Evolutionary conservation across 495 filamentous ascomycete species (phyloP).

Genomic region (Cercophora scortea): DNA sequence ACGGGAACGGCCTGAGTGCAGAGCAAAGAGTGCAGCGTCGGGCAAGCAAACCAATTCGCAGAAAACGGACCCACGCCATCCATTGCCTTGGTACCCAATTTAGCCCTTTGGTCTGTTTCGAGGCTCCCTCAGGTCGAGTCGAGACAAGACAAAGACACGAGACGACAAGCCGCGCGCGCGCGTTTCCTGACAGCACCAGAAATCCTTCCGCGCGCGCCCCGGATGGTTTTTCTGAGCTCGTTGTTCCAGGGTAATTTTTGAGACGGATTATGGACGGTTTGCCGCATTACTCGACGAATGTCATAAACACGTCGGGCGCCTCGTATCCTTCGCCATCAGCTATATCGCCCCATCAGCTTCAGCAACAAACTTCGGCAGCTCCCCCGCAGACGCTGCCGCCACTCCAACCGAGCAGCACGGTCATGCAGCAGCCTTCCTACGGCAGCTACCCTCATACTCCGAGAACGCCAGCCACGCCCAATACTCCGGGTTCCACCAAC

Average conservation of each 20-base stretch:
- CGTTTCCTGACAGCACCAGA: constrained; percentile 5
- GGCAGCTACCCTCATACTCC: constrained; percentile 57
- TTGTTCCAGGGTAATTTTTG: constrained; percentile 17
- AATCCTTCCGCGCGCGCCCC: constrained; percentile 21
- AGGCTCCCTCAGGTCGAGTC: neutral
- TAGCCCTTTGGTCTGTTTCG: constrained; percentile 6
- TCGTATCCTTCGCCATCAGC: constrained; percentile 26
- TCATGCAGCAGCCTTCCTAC: constrained; percentile 50
- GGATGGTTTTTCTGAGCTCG: constrained; percentile 25
- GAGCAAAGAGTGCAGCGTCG: neutral
- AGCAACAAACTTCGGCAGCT: constrained; percentile 38
- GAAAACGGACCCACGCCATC: constrained; percentile 3
- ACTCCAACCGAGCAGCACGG: constrained; percentile 55
- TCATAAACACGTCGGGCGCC: constrained; percentile 29
- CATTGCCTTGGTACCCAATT: constrained; percentile 12
- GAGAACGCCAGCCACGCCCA: constrained; percentile 53
- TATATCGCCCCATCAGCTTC: constrained; percentile 39
- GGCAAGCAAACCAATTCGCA: constrained; percentile 6
- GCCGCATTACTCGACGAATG: constrained; percentile 27
- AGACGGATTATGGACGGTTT: constrained; percentile 33
- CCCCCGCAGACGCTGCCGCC: constrained; percentile 66
- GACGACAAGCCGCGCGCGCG: neutral
- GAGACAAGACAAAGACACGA: too few relatives aligned
- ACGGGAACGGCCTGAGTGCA: too few relatives aligned
- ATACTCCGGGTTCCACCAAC: constrained; percentile 53